Percentiles rank a stretch among this genome's conserved stretches.
These are phyloP conservation scores for Pueraria montana DNA, from an alignment of 306 rosid species.

Conservation along the genomic window DNA sequence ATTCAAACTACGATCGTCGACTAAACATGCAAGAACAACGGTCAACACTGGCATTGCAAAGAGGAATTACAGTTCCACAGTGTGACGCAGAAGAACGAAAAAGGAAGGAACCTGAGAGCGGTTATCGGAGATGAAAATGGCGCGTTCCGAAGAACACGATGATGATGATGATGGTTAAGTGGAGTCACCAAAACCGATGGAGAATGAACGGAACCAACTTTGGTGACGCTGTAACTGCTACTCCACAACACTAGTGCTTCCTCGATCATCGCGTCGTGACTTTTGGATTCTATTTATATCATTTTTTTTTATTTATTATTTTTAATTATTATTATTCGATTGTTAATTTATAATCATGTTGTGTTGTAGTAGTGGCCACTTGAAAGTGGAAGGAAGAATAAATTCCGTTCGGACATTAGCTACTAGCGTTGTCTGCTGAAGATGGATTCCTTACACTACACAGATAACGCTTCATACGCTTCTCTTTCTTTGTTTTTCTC, in stretches of 20 bases:
- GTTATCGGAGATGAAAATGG: constrained; percentile 28
- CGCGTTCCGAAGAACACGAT: constrained; percentile 28
- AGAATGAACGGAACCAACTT: constrained; percentile 11
- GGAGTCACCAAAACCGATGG: constrained; percentile 14
- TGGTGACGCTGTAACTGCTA: constrained; percentile 10
- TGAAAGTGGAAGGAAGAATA: not conserved
- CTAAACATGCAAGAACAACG: not conserved
- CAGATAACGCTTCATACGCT: not conserved
- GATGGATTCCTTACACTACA: not conserved
- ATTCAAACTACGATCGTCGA: not conserved
- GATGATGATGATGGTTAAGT: constrained; percentile 12
- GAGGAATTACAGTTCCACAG: not conserved
- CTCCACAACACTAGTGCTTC: not conserved
- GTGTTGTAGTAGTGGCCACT: not conserved
- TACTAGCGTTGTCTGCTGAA: not conserved
- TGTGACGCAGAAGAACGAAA: constrained; percentile 23
- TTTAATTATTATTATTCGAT: not conserved
- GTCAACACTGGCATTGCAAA: not conserved
- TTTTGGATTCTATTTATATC: not conserved
- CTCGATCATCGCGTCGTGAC: not conserved
- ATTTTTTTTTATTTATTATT: not conserved
- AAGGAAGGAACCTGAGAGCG: constrained; percentile 49
- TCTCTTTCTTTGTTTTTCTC: not conserved
- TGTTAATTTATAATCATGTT: no score
- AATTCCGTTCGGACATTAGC: not conserved